Base-by-base conservation (phyloP, 768 basidiomycete species). In the Suillus hirtellus region DNA sequence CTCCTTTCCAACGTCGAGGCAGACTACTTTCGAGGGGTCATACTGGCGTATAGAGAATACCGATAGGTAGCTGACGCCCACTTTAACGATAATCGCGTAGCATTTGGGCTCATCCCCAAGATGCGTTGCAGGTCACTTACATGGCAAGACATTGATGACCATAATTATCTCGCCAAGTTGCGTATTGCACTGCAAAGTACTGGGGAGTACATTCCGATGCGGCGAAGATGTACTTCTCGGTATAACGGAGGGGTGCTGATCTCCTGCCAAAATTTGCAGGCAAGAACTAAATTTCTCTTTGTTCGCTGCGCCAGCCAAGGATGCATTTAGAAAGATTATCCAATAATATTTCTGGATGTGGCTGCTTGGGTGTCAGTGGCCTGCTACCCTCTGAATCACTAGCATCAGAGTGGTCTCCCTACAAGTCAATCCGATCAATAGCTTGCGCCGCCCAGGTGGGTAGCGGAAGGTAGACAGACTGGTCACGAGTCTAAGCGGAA, bases 261-360 rank as follows among this genome's bases (percentile, higher is more conserved):
- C 34, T 60, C 27, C 50, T 73, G 63, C 73, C 75, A 76, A 2
- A 49, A 40, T 34, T 66, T 70, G 64, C 71, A 77, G 15, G 76
- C 75, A 12, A 64, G 38, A 15, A 66, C 21, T 15, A 75, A 21
- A 7, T 66, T 14, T 37, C 63, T 60, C 55, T 74, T 76, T 12
- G 67, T 69, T 14, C 43, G 61, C 27, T 69, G 38, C 2, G 71
- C 66, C 27, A 63, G 58, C 15, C 2, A 67, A 24, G 12, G 62
- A 67, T 4, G 67, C 53, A 38, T 68, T 63, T 14, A 76, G 62
- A 7, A 72, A 42, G 61, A 66, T 70, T 7, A 42, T 65, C 58
- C 17, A 63, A 50, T 19, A 74, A 55, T 31, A 72, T 67, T 65
- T 76, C 75, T 31, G 59, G 63, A 4, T 74, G 73, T 27, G 4